Conservation (phyloP, 352 stramenopile genomes). For the Blastocystis sp. region DNA sequence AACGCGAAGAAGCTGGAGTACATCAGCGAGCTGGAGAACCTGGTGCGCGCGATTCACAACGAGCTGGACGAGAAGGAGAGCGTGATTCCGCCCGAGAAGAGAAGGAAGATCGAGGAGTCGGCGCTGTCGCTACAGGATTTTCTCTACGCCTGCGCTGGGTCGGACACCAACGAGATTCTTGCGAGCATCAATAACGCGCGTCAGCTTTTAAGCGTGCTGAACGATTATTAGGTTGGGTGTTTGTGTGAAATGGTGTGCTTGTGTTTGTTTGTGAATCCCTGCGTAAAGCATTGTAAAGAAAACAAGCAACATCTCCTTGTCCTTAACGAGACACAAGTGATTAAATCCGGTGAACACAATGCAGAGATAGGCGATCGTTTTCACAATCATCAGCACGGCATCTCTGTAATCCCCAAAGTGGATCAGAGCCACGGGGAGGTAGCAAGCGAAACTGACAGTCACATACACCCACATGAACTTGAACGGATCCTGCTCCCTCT, state of each 20-base stretch:
- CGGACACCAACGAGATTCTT: slow-evolving; percentile 35
- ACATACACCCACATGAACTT: slow-evolving; percentile 30
- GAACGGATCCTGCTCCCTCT: neutral
- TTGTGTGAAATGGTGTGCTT: no score
- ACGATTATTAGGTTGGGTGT: neutral
- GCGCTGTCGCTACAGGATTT: slow-evolving; percentile 77
- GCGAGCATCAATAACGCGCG: slow-evolving; percentile 10
- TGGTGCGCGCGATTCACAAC: slow-evolving; percentile 84
- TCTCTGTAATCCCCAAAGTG: neutral
- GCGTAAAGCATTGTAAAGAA: neutral
- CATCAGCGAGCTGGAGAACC: slow-evolving; percentile 88
- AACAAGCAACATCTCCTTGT: neutral
- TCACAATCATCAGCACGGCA: slow-evolving; percentile 34
- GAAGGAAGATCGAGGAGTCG: slow-evolving; percentile 79
- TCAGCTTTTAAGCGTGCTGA: neutral
- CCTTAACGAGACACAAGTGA: neutral
- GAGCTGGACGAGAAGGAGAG: slow-evolving; percentile 84
- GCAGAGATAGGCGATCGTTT: slow-evolving; percentile 16
- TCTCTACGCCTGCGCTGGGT: slow-evolving; percentile 17
- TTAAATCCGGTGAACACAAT: slow-evolving; percentile 9
- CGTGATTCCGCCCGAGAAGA: slow-evolving; percentile 80
- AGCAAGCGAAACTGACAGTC: slow-evolving; percentile 7
- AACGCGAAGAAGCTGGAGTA: slow-evolving; percentile 80
- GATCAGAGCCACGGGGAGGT: slow-evolving; percentile 22
- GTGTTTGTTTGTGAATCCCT: no score